Percentiles rank a stretch among this genome's conserved stretches.
phyloP scores from a whole-genome alignment of 495 filamentous ascomycete species.

The Corynascus novoguineensis region DNA sequence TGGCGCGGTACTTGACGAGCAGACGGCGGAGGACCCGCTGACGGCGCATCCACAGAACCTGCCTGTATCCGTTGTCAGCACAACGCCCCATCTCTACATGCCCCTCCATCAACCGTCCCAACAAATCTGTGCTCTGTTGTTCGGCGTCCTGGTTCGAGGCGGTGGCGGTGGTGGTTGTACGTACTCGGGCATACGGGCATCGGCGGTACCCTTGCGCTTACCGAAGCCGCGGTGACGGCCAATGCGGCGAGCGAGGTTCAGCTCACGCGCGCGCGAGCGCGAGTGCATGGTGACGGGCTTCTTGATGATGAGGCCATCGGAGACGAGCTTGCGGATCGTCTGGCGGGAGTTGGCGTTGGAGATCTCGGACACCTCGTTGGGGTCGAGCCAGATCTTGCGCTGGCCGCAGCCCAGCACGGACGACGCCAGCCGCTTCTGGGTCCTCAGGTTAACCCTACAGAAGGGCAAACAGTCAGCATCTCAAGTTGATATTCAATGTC shows the following conservation, averaged over 20 bases:
- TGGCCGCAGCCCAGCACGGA: constrained; percentile 97
- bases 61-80: constrained; percentile 50
- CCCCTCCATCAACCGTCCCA: constrained; percentile 3
- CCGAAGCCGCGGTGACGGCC: constrained; percentile 97
- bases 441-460: constrained; percentile 94
- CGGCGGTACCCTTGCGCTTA: constrained; percentile 99
- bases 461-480: constrained; percentile 33
- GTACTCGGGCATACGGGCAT: constrained; percentile 98
- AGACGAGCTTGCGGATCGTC: constrained; percentile 99
- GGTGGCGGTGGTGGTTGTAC: constrained; percentile 29
- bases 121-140: not conserved
- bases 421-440: constrained; percentile 99
- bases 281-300: constrained; percentile 99
- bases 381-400: constrained; percentile 99
- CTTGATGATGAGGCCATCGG: constrained; percentile 99
- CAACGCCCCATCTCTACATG: not conserved
- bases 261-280: constrained; percentile 83
- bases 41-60: constrained; percentile 99
- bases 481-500: not conserved
- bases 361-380: constrained; percentile 98
- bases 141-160: not conserved
- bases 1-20: constrained; percentile 97
- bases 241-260: constrained; percentile 82
- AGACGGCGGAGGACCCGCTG: constrained; percentile 98
- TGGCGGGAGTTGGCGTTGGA: constrained; percentile 99